Percentiles rank a stretch among this genome's conserved stretches.
These are phyloP conservation scores for Trypethelium eluteriae DNA, from an alignment of 495 filamentous ascomycete genomes.

Conservation along the genomic window DNA sequence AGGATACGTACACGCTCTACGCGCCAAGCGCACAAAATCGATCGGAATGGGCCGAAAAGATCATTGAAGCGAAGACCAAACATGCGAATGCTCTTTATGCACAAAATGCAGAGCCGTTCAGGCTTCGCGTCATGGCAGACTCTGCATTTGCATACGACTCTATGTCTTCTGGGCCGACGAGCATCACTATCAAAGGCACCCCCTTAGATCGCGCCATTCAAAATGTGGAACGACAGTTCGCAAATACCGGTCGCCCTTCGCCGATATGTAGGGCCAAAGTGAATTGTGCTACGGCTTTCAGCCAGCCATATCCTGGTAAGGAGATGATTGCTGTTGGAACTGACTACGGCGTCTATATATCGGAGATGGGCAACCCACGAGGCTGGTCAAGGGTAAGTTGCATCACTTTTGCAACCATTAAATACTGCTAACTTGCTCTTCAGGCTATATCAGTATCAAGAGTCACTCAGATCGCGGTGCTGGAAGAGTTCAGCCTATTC, in stretches of 20 bases:
- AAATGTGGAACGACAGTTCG: slow-evolving; percentile 74
- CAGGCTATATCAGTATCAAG: slow-evolving; percentile 63
- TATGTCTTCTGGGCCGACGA: slow-evolving; percentile 44
- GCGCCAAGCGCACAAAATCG: slow-evolving; percentile 64
- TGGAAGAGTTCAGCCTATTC: slow-evolving; percentile 91
- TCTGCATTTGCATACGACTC: slow-evolving; percentile 79
- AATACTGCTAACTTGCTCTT: slow-evolving; percentile 25
- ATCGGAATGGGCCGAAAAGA: slow-evolving; percentile 85
- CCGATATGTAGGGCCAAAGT: slow-evolving; percentile 76
- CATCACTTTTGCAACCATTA: slow-evolving; percentile 11
- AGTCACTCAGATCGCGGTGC: slow-evolving; percentile 87
- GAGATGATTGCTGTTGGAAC: slow-evolving; percentile 93
- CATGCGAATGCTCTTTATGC: slow-evolving; percentile 81
- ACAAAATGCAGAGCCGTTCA: slow-evolving; percentile 95
- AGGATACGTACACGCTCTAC: slow-evolving; percentile 81
- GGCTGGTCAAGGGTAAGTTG: slow-evolving; percentile 73
- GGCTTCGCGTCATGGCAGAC: slow-evolving; percentile 84
- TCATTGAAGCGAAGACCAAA: slow-evolving; percentile 86
- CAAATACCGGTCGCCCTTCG: slow-evolving; percentile 54
- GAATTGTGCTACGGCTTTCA: slow-evolving; percentile 89
- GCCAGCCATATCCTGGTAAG: slow-evolving; percentile 59
- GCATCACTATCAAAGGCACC: slow-evolving; percentile 70
- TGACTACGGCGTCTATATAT: slow-evolving; percentile 85
- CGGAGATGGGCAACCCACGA: slow-evolving; percentile 75
- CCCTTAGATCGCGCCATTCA: slow-evolving; percentile 84